Evolutionary conservation across 352 stramenopile genomes (phyloP), one percentile per base, ranked within the genome.

Genomic region (Phytophthora brassicae): DNA sequence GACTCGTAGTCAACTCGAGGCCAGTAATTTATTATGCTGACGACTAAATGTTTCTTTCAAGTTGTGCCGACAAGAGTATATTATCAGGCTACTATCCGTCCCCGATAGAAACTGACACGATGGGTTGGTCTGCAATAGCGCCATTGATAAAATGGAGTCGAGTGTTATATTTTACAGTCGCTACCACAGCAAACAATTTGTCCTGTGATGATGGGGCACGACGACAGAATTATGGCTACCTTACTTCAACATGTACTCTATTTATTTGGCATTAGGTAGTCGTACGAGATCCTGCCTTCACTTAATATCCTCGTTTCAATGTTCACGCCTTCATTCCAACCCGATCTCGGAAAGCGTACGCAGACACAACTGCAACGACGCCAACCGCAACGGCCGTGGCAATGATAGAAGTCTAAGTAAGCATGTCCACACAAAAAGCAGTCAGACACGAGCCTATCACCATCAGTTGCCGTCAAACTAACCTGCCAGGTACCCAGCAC

Each of bases 1-100:
- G 88, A 96, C 51, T 64, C 70, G 42, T 86, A 74, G 26, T 31
- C 4, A 78, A 24, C 51, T 49, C 38, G 5, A 16, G 39, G 28
- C 31, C 46, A 41, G 28, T 29, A 14, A 31, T 17, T n/a, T 38
- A 23, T 51, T 3, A 61, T 55, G 31, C 33, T 41, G 41, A 50
- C 39, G 49, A 61, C 36, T 14, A 46, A 31, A 51, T 36, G 60
- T 31, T 43, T 60, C 35, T 48, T 33, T 45, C 39, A 63, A 45
- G 28, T 7, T 35, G 44, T 44, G 49, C 17, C 14, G 36, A 19
- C 24, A 48, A 12, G n/a, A n/a, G n/a, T n/a, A 22, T 52, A 8
- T 45, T 64, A 46, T 41, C 41, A n/a, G n/a, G n/a, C n/a, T n/a
- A n/a, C n/a, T n/a, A n/a, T n/a, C n/a, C n/a, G n/a, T n/a, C n/a